Evolutionary conservation across 2,329 filamentous ascomycete genomes (phyloP).

Genomic region (Penicillium polonicum): DNA sequence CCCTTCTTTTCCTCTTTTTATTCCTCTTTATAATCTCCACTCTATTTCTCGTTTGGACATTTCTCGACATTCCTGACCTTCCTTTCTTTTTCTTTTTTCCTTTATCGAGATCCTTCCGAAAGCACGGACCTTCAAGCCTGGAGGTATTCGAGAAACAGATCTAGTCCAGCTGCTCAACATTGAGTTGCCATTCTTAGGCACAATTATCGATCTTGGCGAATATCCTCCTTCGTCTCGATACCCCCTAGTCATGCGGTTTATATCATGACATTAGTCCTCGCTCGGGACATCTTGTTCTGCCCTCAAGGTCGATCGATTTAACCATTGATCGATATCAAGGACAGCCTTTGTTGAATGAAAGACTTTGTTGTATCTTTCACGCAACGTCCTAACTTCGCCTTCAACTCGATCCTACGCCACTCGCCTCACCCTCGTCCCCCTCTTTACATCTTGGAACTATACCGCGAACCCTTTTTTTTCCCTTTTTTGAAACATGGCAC

Average conservation of each 20-base stretch:
- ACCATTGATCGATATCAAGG: constrained; percentile 30
- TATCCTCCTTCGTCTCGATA: constrained; percentile 10
- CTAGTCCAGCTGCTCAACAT: constrained; percentile 11
- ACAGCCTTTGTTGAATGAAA: constrained; percentile 24
- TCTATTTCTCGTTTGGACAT: neutral
- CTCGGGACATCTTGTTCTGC: constrained; percentile 33
- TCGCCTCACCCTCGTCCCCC: constrained; percentile 2
- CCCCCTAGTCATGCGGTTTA: constrained; percentile 35
- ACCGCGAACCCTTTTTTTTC: constrained; percentile 7
- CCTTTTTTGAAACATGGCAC: constrained; percentile 29
- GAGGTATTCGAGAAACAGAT: constrained; percentile 16
- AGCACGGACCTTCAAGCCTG: constrained; percentile 13
- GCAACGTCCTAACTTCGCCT: constrained; percentile 8
- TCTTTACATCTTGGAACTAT: constrained; percentile 1
- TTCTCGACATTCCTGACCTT: constrained; percentile 5
- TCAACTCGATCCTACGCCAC: constrained; percentile 19
- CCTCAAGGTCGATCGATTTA: constrained; percentile 30
- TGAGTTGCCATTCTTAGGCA: constrained; percentile 15
- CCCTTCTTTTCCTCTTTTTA: constrained; percentile 10
- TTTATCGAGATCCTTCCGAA: neutral
- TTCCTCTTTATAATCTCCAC: constrained; percentile 9
- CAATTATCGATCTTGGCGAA: constrained; percentile 23
- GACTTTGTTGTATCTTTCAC: constrained; percentile 15
- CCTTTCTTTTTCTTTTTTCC: constrained; percentile 1
- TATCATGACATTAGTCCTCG: constrained; percentile 47